Evolutionary conservation across 768 basidiomycete genomes (phyloP).

Genomic region (Lentinula detonsa): DNA sequence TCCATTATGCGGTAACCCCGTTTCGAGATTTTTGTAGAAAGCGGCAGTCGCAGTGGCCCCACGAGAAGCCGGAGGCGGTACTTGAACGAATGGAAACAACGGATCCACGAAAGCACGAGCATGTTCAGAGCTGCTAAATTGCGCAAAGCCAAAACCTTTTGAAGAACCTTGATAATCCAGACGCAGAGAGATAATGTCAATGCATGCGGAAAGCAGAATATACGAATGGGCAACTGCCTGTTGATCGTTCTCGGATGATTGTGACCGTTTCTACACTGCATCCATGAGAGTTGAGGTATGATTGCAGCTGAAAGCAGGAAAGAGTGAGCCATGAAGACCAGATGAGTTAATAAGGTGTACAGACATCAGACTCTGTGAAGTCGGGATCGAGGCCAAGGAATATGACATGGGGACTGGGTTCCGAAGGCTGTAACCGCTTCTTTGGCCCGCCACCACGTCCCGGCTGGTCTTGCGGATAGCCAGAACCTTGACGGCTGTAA

Average conservation of each 20-base stretch:
- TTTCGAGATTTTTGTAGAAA: slow-evolving; percentile 72
- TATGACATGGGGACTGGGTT: slow-evolving; percentile 89
- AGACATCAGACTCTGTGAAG: slow-evolving; percentile 89
- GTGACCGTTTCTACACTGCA: slow-evolving; percentile 84
- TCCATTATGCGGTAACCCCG: slow-evolving; percentile 66
- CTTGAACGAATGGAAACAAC: slow-evolving; percentile 84
- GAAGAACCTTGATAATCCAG: slow-evolving; percentile 80
- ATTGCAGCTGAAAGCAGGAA: slow-evolving; percentile 56
- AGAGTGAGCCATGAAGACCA: slow-evolving; percentile 28
- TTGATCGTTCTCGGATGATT: slow-evolving; percentile 93
- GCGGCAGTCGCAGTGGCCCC: slow-evolving; percentile 69
- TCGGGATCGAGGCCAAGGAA: slow-evolving; percentile 92
- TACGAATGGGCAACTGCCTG: slow-evolving; percentile 90
- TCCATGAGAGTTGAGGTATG: slow-evolving; percentile 64
- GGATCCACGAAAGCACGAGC: slow-evolving; percentile 90
- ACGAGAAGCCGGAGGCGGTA: slow-evolving; percentile 88
- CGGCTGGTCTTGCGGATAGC: slow-evolving; percentile 46
- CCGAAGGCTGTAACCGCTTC: slow-evolving; percentile 78
- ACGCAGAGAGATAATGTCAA: slow-evolving; percentile 65
- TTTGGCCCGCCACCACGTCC: slow-evolving; percentile 39
- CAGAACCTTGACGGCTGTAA: slow-evolving; percentile 27
- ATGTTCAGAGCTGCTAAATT: slow-evolving; percentile 81
- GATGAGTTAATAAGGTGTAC: slow-evolving; percentile 21
- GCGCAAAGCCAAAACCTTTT: slow-evolving; percentile 96
- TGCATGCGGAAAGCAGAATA: slow-evolving; percentile 55